Conservation (phyloP, 139 green algal genomes). For the Astrephomene gubernaculifera region DNA sequence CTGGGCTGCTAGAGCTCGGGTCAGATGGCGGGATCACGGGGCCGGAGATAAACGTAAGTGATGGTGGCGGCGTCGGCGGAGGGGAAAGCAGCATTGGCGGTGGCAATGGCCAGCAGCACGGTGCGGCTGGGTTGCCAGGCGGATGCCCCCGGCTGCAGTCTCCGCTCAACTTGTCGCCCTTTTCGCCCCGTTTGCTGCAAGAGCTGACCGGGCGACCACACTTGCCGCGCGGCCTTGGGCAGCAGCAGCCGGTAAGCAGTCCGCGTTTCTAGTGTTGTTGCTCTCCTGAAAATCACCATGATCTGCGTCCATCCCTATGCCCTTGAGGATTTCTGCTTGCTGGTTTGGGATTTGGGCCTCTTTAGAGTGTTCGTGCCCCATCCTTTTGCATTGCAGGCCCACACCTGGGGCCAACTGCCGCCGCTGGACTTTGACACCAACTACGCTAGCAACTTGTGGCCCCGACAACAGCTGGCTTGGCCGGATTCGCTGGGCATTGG, state of each 20-base stretch:
- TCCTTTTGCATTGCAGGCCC: not conserved
- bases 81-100: not conserved
- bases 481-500: not conserved
- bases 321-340: no score
- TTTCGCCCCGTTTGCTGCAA: conserved; percentile 15
- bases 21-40: not conserved
- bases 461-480: conserved; percentile 10
- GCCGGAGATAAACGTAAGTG: not conserved
- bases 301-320: no score
- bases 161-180: not conserved
- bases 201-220: conserved; percentile 1
- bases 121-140: not conserved
- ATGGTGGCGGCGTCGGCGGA: not conserved
- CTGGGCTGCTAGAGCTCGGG: not conserved
- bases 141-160: not conserved
- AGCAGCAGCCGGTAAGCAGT: not conserved
- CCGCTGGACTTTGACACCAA: conserved; percentile 23
- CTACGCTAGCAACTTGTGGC: not conserved
- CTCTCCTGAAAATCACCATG: not conserved
- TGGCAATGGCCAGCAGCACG: not conserved
- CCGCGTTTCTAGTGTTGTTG: not conserved
- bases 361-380: no score
- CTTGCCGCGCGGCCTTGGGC: not conserved
- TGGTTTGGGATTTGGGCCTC: no score
- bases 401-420: not conserved